phyloP scores from a whole-genome alignment of 805 yeast genomes.

The Yamadazyma ubonensis region DNA sequence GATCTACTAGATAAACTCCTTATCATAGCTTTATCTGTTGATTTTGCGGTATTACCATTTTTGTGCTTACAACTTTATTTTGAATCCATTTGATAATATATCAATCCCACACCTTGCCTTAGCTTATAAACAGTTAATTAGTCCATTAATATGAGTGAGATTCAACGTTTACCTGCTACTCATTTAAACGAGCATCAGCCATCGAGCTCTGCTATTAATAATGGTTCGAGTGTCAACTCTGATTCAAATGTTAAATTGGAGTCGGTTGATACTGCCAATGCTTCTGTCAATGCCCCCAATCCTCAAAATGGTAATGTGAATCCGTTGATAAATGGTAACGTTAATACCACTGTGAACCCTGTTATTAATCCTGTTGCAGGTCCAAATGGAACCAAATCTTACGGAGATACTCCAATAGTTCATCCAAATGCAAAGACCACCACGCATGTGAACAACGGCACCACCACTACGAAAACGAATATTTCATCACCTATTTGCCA shows the following conservation, averaged over 20 bases:
- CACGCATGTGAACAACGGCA: slow-evolving; percentile 55
- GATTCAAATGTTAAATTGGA: background rate
- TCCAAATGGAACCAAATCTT: slow-evolving; percentile 15
- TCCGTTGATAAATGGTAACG: background rate
- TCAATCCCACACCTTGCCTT: background rate
- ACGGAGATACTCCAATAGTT: slow-evolving; percentile 22
- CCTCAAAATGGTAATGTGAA: background rate
- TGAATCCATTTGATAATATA: too few relatives aligned
- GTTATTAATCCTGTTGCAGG: too few relatives aligned
- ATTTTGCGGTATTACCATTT: background rate
- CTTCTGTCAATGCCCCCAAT: background rate
- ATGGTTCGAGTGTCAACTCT: background rate
- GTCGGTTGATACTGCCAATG: background rate
- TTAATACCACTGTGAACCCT: too few relatives aligned
- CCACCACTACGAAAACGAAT: slow-evolving; percentile 63
- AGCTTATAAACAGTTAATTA: background rate
- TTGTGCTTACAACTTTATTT: too few relatives aligned
- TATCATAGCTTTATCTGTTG: background rate
- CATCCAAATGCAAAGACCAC: slow-evolving; percentile 67
- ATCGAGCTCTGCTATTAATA: too few relatives aligned
- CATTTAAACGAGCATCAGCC: slow-evolving; percentile 3
- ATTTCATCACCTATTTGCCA: slow-evolving; percentile 73
- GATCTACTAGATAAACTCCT: background rate
- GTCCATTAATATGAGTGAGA: slow-evolving; percentile 14
- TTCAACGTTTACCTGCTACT: slow-evolving; percentile 12